Evolutionary conservation across 2,329 filamentous ascomycete species (phyloP), one percentile per base, ranked within the genome.

Genomic region (Epichloe gansuensis): DNA sequence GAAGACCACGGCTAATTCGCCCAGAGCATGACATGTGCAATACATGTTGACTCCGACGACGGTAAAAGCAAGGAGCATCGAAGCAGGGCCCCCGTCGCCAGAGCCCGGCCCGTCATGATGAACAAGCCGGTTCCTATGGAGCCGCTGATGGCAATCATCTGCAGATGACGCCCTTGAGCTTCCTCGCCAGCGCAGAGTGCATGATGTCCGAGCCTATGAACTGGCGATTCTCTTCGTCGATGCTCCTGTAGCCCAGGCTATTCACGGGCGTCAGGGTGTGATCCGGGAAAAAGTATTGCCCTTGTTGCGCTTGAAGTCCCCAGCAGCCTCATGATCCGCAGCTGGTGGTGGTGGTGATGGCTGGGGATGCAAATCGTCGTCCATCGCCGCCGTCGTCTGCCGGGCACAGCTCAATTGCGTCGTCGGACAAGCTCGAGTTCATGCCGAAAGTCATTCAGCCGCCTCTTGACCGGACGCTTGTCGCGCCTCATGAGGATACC

Each of bases 71-170:
- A 94, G 77, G 21, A 94, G 68, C 21, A 94, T 65, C 0, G 87
- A 86, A 1, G 85, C 89, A 5, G 89, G 88, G 3, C 88, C 89
- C 88, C 89, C 15, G 74, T 73, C 48, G 79, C 74, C 55, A 94
- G 73, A 7, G 88, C 82, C 55, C 73, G 75, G 50, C 87, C 88
- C 1, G 87, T 91, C 25, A 87, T 85, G 44, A 96, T 88, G 65
- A 95, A 95, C 2, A 95, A 74, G 57, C 91, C 90, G 25, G 86
- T 91, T 39, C 46, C 51, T 52, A 95, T 95, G 12, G 87, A 91
- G 45, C 90, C 90, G 61, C 90, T 90, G 59, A 96, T 95, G 13
- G 91, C 91, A 74, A 96, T 96, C 91, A 96, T 96, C 73, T 96
- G 91, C 65, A 96, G 66, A 73, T 96, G 91, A 48, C 90, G 78